Evolutionary conservation across 257 asterid species (phyloP).

Genomic region (Solanum pimpinellifolium): DNA sequence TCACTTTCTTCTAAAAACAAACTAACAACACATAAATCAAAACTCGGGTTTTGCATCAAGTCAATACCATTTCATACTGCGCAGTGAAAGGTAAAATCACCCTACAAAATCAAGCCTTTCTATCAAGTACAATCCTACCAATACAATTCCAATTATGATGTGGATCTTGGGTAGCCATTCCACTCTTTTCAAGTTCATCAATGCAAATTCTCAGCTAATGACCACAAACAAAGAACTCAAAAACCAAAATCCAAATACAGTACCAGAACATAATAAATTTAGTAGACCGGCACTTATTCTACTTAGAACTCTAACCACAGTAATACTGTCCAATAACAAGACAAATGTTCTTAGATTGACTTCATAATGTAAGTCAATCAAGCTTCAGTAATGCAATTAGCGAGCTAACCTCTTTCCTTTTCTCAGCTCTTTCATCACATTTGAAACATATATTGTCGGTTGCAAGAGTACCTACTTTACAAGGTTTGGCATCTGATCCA

Average conservation of each 20-base stretch:
- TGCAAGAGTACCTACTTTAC: slow-evolving; percentile 61
- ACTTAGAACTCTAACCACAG: slow-evolving; percentile 23
- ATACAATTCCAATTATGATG: too few species aligned
- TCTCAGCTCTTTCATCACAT: slow-evolving; percentile 16
- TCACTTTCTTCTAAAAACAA: too few species aligned
- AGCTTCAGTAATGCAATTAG: neutral
- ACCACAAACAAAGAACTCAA: neutral
- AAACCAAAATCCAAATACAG: neutral
- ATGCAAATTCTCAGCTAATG: neutral
- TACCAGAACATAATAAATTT: neutral
- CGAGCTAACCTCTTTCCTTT: slow-evolving; percentile 71
- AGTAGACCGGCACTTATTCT: neutral
- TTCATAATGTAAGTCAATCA: neutral
- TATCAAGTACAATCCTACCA: too few species aligned
- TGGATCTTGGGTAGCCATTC: too few species aligned
- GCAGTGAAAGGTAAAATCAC: too few species aligned
- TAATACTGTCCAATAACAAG: slow-evolving; percentile 43
- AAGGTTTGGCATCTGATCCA: slow-evolving; percentile 48
- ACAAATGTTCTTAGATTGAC: neutral
- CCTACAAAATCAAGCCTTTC: too few species aligned
- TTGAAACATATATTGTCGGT: slow-evolving; percentile 64
- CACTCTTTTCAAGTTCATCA: too few species aligned
- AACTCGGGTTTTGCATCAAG: too few species aligned
- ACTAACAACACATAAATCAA: too few species aligned
- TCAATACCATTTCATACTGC: too few species aligned